Base-by-base conservation (phyloP, 441 rosid genomes). In the Pelargonium myrrhifolium region DNA sequence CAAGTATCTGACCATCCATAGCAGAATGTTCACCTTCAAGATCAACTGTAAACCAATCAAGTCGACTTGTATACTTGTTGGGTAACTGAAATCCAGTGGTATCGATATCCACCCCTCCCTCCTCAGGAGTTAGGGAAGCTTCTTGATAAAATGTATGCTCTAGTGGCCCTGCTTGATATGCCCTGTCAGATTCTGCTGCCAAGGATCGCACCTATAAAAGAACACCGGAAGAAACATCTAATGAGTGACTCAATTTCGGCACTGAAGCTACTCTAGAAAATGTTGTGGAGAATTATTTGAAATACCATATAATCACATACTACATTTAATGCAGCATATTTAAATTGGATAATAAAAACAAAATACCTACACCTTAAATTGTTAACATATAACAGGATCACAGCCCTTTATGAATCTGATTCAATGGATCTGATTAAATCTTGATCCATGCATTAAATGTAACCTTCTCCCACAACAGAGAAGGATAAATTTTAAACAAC, bases 21-120 rank as follows among this genome's bases (percentile, higher is more conserved):
- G 99, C 99, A 73, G 99, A 94, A 83, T 88, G 97, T 84, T 94
- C 99, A 78, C 97, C 99, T 89, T 88, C 98, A 76, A 94, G 98
- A 83, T 94, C 99, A 75, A 92, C 99, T 39, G 97, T 83, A 80
- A 94, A 92, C 99, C 99, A 94, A 59, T 94, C 97, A 64, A 94
- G 75, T 79, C 81, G 84, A 69, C 80, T 77, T 49, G 74, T 68
- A 79, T 89, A 94, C 21, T 80, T 92, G 67, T 78, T 86, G 45
- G 94, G 85, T 40, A 87, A 78, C 70, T 77, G 80, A 74, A 85
- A 83, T 62, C 73, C 85, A 65, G 76, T 69, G 18, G 69, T 53
- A 73, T 78, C 83, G 64, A 51, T 69, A 66, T 81, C 80, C 53
- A 64, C 64, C 63, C 82, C 86, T 68, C 83, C 86, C 81, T 79